Conservation (phyloP, 768 basidiomycete genomes). For the Serendipita indica region DNA sequence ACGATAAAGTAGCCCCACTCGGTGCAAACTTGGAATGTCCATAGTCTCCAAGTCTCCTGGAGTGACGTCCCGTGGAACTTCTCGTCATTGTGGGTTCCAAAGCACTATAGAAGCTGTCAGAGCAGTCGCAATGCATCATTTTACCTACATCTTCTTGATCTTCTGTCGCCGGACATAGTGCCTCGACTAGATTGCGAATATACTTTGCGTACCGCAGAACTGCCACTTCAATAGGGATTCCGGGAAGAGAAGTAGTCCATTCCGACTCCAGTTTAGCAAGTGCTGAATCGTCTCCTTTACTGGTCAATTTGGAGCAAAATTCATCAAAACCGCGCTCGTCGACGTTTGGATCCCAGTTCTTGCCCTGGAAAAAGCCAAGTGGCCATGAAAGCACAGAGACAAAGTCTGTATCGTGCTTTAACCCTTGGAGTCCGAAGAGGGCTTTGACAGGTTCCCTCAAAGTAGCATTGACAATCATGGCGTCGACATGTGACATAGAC, state of each 20-base stretch:
- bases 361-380: conserved; percentile 62
- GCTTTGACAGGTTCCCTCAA: conserved; percentile 44
- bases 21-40: conserved; percentile 86
- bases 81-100: conserved; percentile 62
- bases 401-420: conserved; percentile 68
- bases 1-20: conserved; percentile 93
- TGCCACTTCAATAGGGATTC: conserved; percentile 36
- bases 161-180: conserved; percentile 13
- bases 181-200: conserved; percentile 28
- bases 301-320: conserved; percentile 44
- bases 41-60: conserved; percentile 67
- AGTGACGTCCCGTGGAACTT: conserved; percentile 48
- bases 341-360: conserved; percentile 72
- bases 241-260: conserved; percentile 21
- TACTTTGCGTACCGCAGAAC: conserved; percentile 63
- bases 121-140: not conserved
- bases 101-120: conserved; percentile 40
- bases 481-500: conserved; percentile 45
- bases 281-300: conserved; percentile 34
- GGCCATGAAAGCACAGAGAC: conserved; percentile 45
- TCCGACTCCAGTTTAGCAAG: conserved; percentile 31
- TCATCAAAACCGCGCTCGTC: conserved; percentile 47
- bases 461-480: conserved; percentile 34
- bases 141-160: conserved; percentile 37
- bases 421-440: conserved; percentile 55